Evolutionary conservation across 164 flowering plant species (phyloP), one percentile per base, ranked within the genome.

Genomic region (Magnolia changhungtana): DNA sequence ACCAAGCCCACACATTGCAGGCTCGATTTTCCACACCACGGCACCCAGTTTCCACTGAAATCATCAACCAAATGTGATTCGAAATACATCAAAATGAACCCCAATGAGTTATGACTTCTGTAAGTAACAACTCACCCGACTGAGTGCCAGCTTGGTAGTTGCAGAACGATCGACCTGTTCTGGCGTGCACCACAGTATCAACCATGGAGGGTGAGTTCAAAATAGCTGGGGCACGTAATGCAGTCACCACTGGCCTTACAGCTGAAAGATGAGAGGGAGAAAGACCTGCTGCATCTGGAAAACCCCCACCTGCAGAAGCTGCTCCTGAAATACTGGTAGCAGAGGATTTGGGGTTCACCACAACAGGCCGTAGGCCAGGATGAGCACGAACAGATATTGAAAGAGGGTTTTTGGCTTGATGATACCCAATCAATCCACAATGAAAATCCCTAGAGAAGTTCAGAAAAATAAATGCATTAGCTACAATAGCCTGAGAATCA

Each of bases 361-460:
- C 63, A 23, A 76, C 85, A 72, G 88, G 86, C 64, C 77, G 74
- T 45, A 72, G 63, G 24, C 69, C 76, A 67, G 45, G 61, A 23
- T 66, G 61, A 69, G 77, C 45, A 58, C 81, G 50, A 21, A 16
- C 23, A 4, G 77, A 61, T 59, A 55, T 52, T 70, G 70, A 83
- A 24, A 75, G 66, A 72, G 76, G 64, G 59, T 83, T 86, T 23
- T 76, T 82, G 8, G 9, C 71, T 66, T 79, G 90, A 50, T 83
- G 45, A 63, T 80, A 88, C 64, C 95, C 95, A 81, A 91, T 84
- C 72, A 88, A 79, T 75, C 78, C 87, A 79, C 91, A 88, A 70
- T 91, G 91, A 77, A 67, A 76, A 82, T 91, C 88, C 95, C 95
- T 91, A 80, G 55, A 80, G 72, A 65, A 51, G 9, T 74, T 37